Evolutionary conservation across 768 basidiomycete species (phyloP), one percentile per base, ranked within the genome.

Genomic region (Leccinum ochraceum): DNA sequence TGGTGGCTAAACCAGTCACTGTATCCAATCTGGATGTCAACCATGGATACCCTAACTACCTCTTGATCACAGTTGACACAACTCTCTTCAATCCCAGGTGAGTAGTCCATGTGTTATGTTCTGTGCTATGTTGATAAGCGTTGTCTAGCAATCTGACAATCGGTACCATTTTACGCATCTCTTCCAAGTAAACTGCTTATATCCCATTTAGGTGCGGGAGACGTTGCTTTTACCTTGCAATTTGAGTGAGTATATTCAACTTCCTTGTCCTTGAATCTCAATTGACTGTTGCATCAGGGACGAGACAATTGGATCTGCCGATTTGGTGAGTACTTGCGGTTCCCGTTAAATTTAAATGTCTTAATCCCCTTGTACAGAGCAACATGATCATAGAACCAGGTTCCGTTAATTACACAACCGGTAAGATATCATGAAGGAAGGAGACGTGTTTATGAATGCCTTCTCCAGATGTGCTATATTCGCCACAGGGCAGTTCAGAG

Each of bases 81-180:
- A 75, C 78, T 1, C 72, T 90, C 24, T 87, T 82, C 69, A 90
- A 89, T 60, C 88, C 89, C 13, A 88, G 83, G 84, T 84, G 63
- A 62, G 74, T 54, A 26, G 16, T 52, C 6, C 10, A 11, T 1
- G 16, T 53, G 24, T 32, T 22, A 46, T 44, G 58, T 11, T 8
- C 4, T 52, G 60, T 36, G 22, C 36, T 26, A 8, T 13, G 46
- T 52, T 61, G 46, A 67, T 56, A 32, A 62, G 22, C 26, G 2
- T 46, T 37, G 20, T 54, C 28, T 52, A 73, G 75, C 67, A 75
- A 81, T 48, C 60, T 78, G 62, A 78, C 75, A 42, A 69, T 77
- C 67, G 84, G 71, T 66, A 61, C 60, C 34, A 5, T 34, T 30
- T 37, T 14, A 36, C 1, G 14, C 17, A 4, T 59, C 20, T 37